Evolutionary conservation across 2,329 filamentous ascomycete species (phyloP).

Genomic region (Cladosporium halotolerans): DNA sequence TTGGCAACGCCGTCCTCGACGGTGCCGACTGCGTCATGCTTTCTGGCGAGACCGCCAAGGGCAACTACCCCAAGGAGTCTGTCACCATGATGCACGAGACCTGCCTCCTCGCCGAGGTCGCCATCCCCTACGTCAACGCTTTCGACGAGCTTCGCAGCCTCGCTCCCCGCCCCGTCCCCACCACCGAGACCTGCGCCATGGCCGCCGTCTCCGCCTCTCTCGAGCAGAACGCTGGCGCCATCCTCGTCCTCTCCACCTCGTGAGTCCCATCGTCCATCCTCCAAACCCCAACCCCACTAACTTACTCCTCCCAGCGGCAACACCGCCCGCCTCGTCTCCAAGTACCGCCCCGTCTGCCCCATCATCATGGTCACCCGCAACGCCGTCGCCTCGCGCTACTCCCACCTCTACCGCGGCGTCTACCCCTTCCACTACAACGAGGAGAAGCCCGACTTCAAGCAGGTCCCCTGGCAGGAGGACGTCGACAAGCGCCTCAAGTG

Average conservation of each 20-base stretch:
- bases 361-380: slow-evolving; percentile 99
- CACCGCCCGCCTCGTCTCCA: slow-evolving; percentile 90
- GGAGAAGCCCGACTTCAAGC: slow-evolving; percentile 87
- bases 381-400: slow-evolving; percentile 74
- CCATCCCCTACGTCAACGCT: slow-evolving; percentile 92
- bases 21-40: slow-evolving; percentile 99
- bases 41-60: slow-evolving; percentile 98
- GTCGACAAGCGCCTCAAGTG: slow-evolving; percentile 97
- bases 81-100: slow-evolving; percentile 98
- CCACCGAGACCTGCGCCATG: slow-evolving; percentile 93
- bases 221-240: slow-evolving; percentile 92
- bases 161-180: slow-evolving; percentile 74
- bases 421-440: slow-evolving; percentile 96
- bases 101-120: slow-evolving; percentile 92
- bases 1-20: slow-evolving; percentile 95
- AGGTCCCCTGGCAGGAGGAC: slow-evolving; percentile 96
- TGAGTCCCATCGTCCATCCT: slow-evolving; percentile 46
- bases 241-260: slow-evolving; percentile 91
- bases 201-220: slow-evolving; percentile 91
- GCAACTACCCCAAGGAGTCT: slow-evolving; percentile 83
- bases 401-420: slow-evolving; percentile 92
- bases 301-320: slow-evolving; percentile 57
- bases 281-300: slow-evolving; percentile 67
- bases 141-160: slow-evolving; percentile 91
- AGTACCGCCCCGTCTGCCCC: slow-evolving; percentile 97